Percentiles rank a stretch among this genome's conserved stretches.
phyloP scores from a whole-genome alignment of 1,139 yeast species.

The Nakaseomyces nivariensis region DNA sequence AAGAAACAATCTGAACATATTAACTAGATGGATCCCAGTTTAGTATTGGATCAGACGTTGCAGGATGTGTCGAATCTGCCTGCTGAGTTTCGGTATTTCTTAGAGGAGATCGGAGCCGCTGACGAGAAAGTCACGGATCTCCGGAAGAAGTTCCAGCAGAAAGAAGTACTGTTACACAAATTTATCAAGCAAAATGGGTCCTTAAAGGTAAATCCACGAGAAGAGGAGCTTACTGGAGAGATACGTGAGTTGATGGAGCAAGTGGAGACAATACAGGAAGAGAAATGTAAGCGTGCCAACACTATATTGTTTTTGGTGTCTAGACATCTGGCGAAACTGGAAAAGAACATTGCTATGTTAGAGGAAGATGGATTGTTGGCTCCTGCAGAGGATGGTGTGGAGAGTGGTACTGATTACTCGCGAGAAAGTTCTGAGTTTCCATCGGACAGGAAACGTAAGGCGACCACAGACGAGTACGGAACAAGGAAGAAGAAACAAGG shows the following conservation, averaged over 20 bases:
- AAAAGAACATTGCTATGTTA: slow-evolving; percentile 63
- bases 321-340: slow-evolving; percentile 63
- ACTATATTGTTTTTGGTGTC: slow-evolving; percentile 71
- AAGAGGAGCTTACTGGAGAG: slow-evolving; percentile 52
- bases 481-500: slow-evolving; percentile 15
- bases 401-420: slow-evolving; percentile 24
- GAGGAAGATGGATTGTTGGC: slow-evolving; percentile 77
- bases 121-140: slow-evolving; percentile 61
- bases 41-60: slow-evolving; percentile 63
- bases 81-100: slow-evolving; percentile 71
- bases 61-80: slow-evolving; percentile 79
- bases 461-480: slow-evolving; percentile 1
- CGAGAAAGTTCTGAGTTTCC: slow-evolving; percentile 20
- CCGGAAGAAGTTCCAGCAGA: slow-evolving; percentile 55
- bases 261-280: slow-evolving; percentile 57
- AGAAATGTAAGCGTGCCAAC: slow-evolving; percentile 70
- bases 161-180: slow-evolving; percentile 74
- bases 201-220: slow-evolving; percentile 72
- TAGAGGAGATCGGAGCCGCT: slow-evolving; percentile 67
- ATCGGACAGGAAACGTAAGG: slow-evolving; percentile 19
- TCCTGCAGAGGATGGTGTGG: slow-evolving; percentile 34
- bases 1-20: too few species aligned
- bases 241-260: slow-evolving; percentile 60
- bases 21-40: slow-evolving; percentile 55
- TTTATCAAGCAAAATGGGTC: slow-evolving; percentile 80